Conservation (phyloP, 139 green algal species). For the Volvox reticuliferus region DNA sequence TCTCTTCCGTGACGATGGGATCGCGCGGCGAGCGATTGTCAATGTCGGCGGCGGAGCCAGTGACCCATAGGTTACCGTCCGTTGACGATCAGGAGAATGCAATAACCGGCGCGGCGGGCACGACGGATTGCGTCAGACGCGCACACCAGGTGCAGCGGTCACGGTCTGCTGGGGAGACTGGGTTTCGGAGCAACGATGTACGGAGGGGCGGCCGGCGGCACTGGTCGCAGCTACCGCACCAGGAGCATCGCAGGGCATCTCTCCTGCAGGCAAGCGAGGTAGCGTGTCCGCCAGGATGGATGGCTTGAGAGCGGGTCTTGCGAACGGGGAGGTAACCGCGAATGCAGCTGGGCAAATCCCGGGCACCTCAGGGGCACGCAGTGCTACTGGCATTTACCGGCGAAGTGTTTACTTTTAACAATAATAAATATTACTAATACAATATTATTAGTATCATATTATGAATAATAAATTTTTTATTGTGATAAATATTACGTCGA, state of each 20-base stretch:
- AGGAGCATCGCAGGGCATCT: slow-evolving; percentile 29
- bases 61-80: background rate
- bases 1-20: background rate
- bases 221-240: slow-evolving; percentile 8
- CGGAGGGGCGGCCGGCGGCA: background rate
- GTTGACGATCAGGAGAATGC: background rate
- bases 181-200: background rate
- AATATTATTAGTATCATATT: no score
- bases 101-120: background rate
- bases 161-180: slow-evolving; percentile 1
- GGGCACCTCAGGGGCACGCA: no score
- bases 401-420: no score
- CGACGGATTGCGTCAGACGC: background rate
- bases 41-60: background rate
- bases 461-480: no score
- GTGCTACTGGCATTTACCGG: no score
- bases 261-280: background rate
- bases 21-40: background rate
- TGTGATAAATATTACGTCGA: no score
- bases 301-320: no score
- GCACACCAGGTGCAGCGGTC: slow-evolving; percentile 25
- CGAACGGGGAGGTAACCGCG: no score
- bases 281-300: background rate
- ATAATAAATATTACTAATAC: no score
- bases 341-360: no score